Conservation (phyloP, 2,329 filamentous ascomycete species). For the Pleurostoma richardsiae region DNA sequence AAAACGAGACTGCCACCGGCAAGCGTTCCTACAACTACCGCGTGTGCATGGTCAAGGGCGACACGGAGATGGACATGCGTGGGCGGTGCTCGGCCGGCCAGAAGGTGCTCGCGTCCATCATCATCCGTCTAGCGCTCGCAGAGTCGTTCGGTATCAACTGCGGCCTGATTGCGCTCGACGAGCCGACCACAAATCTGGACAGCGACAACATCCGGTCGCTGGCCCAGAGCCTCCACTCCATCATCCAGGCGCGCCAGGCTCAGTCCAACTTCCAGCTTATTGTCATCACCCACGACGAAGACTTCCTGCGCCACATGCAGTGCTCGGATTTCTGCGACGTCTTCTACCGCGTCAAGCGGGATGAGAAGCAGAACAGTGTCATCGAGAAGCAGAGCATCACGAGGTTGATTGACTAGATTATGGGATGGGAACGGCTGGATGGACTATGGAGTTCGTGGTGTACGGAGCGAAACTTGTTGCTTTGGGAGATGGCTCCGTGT, state of each 20-base stretch:
- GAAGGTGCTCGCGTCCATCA: constrained; percentile 93
- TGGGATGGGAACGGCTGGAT: no score
- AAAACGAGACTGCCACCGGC: constrained; percentile 68
- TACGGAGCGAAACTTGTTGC: no score
- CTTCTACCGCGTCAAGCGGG: constrained; percentile 82
- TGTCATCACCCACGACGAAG: constrained; percentile 97
- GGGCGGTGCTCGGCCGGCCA: constrained; percentile 95
- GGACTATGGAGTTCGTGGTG: no score
- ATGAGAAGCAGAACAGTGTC: constrained; percentile 79
- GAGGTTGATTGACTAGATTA: constrained; percentile 32
- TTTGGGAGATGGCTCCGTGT: no score
- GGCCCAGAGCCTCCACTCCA: constrained; percentile 76
- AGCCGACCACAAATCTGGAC: constrained; percentile 96
- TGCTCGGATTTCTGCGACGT: constrained; percentile 89
- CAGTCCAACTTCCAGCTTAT: constrained; percentile 97
- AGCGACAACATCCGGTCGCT: constrained; percentile 89
- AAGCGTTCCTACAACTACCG: constrained; percentile 95
- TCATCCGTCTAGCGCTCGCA: constrained; percentile 91
- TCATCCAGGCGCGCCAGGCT: constrained; percentile 76
- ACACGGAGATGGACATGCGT: constrained; percentile 98
- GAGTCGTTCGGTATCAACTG: constrained; percentile 97
- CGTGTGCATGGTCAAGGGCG: constrained; percentile 95
- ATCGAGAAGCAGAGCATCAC: constrained; percentile 68
- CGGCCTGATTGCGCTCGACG: constrained; percentile 92
- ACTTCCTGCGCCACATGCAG: constrained; percentile 89